Conservation (phyloP, 768 basidiomycete species). For the Clathrus columnatus region DNA sequence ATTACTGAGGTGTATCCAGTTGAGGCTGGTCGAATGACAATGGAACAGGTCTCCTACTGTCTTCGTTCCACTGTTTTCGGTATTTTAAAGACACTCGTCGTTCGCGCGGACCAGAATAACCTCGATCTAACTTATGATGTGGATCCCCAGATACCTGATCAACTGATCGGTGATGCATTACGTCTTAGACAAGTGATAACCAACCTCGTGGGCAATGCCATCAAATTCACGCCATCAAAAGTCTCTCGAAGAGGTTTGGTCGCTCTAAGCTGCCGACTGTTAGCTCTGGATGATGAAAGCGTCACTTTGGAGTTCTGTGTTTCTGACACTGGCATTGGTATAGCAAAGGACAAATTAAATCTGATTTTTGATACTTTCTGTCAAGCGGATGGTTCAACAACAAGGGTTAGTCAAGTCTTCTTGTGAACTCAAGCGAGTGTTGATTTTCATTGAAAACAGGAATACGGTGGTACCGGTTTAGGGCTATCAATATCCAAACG, state of each 20-base stretch:
- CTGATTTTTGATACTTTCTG: slow-evolving; percentile 99
- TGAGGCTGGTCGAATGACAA: slow-evolving; percentile 98
- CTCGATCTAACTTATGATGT: slow-evolving; percentile 95
- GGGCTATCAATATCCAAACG: slow-evolving; percentile 97
- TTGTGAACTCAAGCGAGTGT: not conserved
- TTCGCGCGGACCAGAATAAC: slow-evolving; percentile 94
- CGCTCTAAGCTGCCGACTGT: slow-evolving; percentile 73
- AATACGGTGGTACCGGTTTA: slow-evolving; percentile 95
- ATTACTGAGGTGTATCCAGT: slow-evolving; percentile 39
- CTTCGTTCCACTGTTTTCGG: slow-evolving; percentile 95
- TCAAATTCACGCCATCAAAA: slow-evolving; percentile 91
- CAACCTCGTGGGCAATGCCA: slow-evolving; percentile 90
- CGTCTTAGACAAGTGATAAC: slow-evolving; percentile 93
- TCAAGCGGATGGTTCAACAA: slow-evolving; percentile 97
- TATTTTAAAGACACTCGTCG: slow-evolving; percentile 95
- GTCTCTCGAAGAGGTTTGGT: slow-evolving; percentile 78
- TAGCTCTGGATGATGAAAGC: slow-evolving; percentile 70
- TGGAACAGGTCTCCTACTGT: slow-evolving; percentile 98
- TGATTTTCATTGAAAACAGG: slow-evolving; percentile 33
- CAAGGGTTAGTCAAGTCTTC: slow-evolving; percentile 48
- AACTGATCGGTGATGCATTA: slow-evolving; percentile 92
- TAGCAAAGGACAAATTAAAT: slow-evolving; percentile 96
- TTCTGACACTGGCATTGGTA: slow-evolving; percentile 96
- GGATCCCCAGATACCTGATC: slow-evolving; percentile 92
- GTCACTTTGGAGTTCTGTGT: slow-evolving; percentile 96